Evolutionary conservation across 2,329 filamentous ascomycete species (phyloP).

Genomic region (Cryphonectria naterciae): DNA sequence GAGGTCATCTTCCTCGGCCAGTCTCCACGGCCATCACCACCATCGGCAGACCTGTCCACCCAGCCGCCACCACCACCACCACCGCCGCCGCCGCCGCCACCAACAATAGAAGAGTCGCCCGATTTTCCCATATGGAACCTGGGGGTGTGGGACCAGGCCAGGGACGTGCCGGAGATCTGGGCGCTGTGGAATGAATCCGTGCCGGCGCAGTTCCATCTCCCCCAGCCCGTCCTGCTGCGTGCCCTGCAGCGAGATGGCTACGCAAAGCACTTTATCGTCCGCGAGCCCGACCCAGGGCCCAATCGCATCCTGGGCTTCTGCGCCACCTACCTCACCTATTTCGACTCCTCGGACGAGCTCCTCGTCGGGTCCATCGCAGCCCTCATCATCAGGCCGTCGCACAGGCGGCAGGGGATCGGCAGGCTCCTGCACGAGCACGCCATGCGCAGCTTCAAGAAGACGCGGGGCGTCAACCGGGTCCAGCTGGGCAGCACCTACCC

Average conservation of each 20-base stretch:
- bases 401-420: slow-evolving; percentile 56
- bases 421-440: slow-evolving; percentile 57
- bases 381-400: slow-evolving; percentile 54
- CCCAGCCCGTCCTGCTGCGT: slow-evolving; percentile 45
- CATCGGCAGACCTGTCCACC: slow-evolving; percentile 33
- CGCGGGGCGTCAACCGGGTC: slow-evolving; percentile 56
- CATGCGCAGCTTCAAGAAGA: slow-evolving; percentile 51
- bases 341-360: slow-evolving; percentile 54
- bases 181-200: slow-evolving; percentile 53
- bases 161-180: slow-evolving; percentile 46
- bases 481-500: slow-evolving; percentile 64
- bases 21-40: slow-evolving; percentile 33
- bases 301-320: slow-evolving; percentile 59
- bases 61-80: background rate
- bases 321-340: slow-evolving; percentile 63
- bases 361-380: slow-evolving; percentile 60
- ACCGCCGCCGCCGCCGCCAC: background rate
- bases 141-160: slow-evolving; percentile 44
- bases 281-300: slow-evolving; percentile 47
- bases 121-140: slow-evolving; percentile 47
- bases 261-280: slow-evolving; percentile 60
- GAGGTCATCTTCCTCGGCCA: slow-evolving; percentile 50
- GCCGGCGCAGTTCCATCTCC: slow-evolving; percentile 51
- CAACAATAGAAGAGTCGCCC: slow-evolving; percentile 31
- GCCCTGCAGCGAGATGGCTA: slow-evolving; percentile 60